Percentiles rank a stretch among this genome's conserved stretches.
phyloP scores from a whole-genome alignment of 2,329 filamentous ascomycete genomes.

The Cercospora canescens region DNA sequence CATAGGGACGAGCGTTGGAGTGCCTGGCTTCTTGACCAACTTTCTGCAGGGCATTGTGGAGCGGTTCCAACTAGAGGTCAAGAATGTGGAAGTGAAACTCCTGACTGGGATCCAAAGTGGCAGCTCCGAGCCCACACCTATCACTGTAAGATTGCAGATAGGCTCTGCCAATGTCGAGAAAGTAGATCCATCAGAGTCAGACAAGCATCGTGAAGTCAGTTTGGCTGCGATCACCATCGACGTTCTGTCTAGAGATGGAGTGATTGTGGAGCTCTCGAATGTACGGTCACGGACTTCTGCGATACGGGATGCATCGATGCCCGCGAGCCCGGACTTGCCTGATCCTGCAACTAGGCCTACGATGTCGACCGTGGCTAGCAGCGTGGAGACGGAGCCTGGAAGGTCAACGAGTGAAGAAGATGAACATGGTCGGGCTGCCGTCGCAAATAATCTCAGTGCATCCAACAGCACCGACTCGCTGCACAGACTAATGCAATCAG shows the following conservation, averaged over 20 bases:
- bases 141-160: conserved; percentile 65
- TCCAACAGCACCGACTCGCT: conserved; percentile 2
- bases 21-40: conserved; percentile 69
- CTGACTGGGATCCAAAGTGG: conserved; percentile 54
- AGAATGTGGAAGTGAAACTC: conserved; percentile 65
- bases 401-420: background rate
- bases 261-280: conserved; percentile 25
- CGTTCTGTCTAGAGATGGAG: conserved; percentile 28
- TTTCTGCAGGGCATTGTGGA: conserved; percentile 75
- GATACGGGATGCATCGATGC: background rate
- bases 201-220: conserved; percentile 14
- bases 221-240: conserved; percentile 31
- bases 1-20: conserved; percentile 68
- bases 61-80: conserved; percentile 66
- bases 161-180: conserved; percentile 50
- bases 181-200: background rate
- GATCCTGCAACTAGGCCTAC: background rate
- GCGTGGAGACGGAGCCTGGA: background rate
- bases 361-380: background rate
- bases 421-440: background rate
- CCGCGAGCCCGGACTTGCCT: background rate
- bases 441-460: background rate
- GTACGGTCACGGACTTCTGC: conserved; percentile 13
- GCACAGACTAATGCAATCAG: conserved; percentile 1
- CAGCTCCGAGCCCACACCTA: conserved; percentile 38